A percentile compares a stretch with the other conserved stretches of the same genome.
Evolutionary conservation across 2,329 filamentous ascomycete genomes (phyloP).

Genomic region (Fusarium anguioides): DNA sequence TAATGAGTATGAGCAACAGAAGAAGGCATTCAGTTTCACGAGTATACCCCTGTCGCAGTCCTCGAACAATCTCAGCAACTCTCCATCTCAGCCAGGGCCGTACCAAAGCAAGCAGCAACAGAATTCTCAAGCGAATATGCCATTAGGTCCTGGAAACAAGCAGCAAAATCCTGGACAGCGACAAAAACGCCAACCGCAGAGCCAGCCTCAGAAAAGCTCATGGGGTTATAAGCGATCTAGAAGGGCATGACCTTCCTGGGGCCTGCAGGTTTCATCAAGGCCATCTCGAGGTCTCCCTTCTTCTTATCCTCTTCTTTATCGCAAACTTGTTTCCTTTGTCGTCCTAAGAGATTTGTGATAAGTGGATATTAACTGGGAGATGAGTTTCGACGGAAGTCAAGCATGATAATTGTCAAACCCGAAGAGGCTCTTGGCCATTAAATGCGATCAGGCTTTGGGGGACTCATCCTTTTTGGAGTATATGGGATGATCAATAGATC

Average conservation of each 20-base stretch:
- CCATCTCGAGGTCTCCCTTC: background rate
- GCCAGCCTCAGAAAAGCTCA: background rate
- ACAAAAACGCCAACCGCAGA: background rate
- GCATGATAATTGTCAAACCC: background rate
- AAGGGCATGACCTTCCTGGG: background rate
- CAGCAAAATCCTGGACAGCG: background rate
- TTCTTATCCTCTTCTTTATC: no score
- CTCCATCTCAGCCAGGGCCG: background rate
- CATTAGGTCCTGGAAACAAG: no score
- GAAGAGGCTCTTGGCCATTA: background rate
- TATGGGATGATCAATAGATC: background rate
- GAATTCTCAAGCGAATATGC: background rate
- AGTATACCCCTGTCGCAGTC: background rate
- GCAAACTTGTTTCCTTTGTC: background rate
- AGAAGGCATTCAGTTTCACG: background rate
- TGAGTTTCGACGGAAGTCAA: background rate
- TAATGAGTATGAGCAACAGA: background rate
- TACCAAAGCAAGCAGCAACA: background rate
- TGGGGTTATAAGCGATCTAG: background rate
- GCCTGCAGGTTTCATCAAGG: background rate
- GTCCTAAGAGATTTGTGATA: background rate
- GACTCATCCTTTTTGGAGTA: background rate
- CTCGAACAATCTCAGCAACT: background rate
- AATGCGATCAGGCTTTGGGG: background rate
- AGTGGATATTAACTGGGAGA: background rate